Base-by-base conservation (phyloP, 1,284 basidiomycete genomes). In the Trametes hirsuta region DNA sequence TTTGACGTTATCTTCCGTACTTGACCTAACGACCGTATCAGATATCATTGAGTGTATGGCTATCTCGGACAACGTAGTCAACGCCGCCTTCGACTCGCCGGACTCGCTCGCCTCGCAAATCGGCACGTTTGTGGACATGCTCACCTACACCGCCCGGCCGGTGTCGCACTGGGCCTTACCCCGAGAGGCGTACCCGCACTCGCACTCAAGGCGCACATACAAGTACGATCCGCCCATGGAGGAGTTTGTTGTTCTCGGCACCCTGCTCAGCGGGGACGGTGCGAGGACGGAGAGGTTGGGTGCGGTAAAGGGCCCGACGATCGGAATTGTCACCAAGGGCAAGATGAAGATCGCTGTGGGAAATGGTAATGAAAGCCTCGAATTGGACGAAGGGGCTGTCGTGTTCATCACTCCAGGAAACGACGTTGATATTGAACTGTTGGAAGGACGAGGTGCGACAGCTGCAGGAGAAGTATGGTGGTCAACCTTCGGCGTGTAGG, bases 21-120 rank as follows among this genome's bases (percentile, higher is more conserved):
- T 15, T 34, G 21, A 24, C 2, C 37, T 47, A 24, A 58, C 25
- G 4, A 1, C 14, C 24, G 10, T 18, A 14, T 39, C 70, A 96
- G 95, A 98, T 73, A 95, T 95, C 75, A 93, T 97, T 74, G 95
- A 97, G 72, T 96, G 93, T 77, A 97, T 97, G 95, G 95, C 95
- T 9, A 93, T 94, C 58, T 96, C 94, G 0, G 96, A 99, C 78
- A 98, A 98, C 74, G 97, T 99, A 71, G 95, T 99, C 53, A 92
- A 97, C 48, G 97, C 95, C 3, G 97, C 97, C 14, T 86, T 99
- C 54, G 98, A 96, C 0, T 94, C 96, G 6, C 61, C 64, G 2
- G 44, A 49, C 6, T 42, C 64, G 46, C 98, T 98, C 75, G 82
- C 91, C 12, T 85, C 95, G 61, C 97, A 99, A 71, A 86, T 97